Evolutionary conservation across 2,329 filamentous ascomycete species (phyloP).

Genomic region (Hypoxylon sp.): DNA sequence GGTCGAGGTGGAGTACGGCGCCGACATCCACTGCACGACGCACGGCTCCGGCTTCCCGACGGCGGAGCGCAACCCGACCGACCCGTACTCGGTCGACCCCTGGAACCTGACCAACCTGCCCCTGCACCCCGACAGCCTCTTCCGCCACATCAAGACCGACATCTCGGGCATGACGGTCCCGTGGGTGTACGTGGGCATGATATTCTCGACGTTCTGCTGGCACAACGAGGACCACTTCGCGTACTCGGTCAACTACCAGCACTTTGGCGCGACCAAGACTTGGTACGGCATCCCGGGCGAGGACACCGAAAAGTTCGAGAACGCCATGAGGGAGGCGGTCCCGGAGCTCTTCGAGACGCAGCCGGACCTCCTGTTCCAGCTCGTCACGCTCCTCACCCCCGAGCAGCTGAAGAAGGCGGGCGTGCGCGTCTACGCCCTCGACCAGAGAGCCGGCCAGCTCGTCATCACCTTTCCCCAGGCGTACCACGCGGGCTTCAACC

Average conservation of each 20-base stretch:
- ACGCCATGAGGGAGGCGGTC: conserved; percentile 92
- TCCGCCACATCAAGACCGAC: conserved; percentile 96
- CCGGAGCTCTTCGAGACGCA: conserved; percentile 97
- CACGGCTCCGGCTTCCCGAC: conserved; percentile 98
- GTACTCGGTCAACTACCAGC: conserved; percentile 97
- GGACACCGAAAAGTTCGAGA: conserved; percentile 93
- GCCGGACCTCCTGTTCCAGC: conserved; percentile 92
- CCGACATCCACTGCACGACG: conserved; percentile 97
- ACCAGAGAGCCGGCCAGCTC: conserved; percentile 94
- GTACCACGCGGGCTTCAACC: conserved; percentile 98
- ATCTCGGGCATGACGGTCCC: conserved; percentile 99
- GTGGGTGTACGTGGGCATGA: conserved; percentile 99
- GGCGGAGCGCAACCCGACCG: conserved; percentile 85
- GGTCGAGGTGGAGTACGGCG: conserved; percentile 97
- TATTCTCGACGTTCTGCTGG: conserved; percentile 99
- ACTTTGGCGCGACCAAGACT: conserved; percentile 97
- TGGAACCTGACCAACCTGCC: conserved; percentile 97
- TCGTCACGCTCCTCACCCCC: conserved; percentile 94
- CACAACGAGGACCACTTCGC: conserved; percentile 98
- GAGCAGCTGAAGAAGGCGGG: conserved; percentile 93
- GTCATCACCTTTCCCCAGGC: conserved; percentile 97
- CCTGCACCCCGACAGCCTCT: conserved; percentile 88
- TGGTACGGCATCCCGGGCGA: conserved; percentile 98
- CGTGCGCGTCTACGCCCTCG: conserved; percentile 91
- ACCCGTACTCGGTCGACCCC: conserved; percentile 85